phyloP scores from a whole-genome alignment of 495 filamentous ascomycete species.

The Penicillium tannophilum region DNA sequence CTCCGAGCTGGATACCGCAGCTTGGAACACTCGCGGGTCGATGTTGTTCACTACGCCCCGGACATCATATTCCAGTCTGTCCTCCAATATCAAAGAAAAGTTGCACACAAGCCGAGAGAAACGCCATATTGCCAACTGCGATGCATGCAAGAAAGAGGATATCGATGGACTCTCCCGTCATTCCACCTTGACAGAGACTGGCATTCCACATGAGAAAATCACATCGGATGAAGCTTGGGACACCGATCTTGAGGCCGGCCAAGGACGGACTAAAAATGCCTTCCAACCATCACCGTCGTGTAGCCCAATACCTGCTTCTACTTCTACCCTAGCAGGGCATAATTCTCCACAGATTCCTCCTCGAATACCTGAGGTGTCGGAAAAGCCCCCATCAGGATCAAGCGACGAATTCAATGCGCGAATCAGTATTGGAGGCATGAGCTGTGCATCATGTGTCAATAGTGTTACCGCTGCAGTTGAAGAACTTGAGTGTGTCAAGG shows the following conservation, averaged over 20 bases:
- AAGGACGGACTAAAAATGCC: not conserved
- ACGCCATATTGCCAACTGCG: slow-evolving; percentile 49
- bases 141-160: slow-evolving; percentile 50
- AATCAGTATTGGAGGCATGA: slow-evolving; percentile 64
- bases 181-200: slow-evolving; percentile 12
- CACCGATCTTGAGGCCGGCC: slow-evolving; percentile 4
- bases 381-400: slow-evolving; percentile 2
- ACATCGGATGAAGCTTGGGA: slow-evolving; percentile 4
- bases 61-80: slow-evolving; percentile 25
- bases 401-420: slow-evolving; percentile 40
- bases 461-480: slow-evolving; percentile 54
- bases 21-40: slow-evolving; percentile 34
- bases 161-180: slow-evolving; percentile 12
- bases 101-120: slow-evolving; percentile 25
- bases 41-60: slow-evolving; percentile 27
- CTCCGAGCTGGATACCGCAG: slow-evolving; percentile 38
- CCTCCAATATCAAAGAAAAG: slow-evolving; percentile 29
- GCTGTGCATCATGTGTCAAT: slow-evolving; percentile 63
- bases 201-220: slow-evolving; percentile 17
- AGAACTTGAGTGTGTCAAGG: slow-evolving; percentile 52
- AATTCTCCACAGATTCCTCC: slow-evolving; percentile 6
- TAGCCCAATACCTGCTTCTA: not conserved
- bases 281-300: not conserved
- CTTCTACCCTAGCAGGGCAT: not conserved
- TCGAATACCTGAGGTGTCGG: slow-evolving; percentile 5